Base-by-base conservation (phyloP, 345 rosid species). In the Garcia nutans region DNA sequence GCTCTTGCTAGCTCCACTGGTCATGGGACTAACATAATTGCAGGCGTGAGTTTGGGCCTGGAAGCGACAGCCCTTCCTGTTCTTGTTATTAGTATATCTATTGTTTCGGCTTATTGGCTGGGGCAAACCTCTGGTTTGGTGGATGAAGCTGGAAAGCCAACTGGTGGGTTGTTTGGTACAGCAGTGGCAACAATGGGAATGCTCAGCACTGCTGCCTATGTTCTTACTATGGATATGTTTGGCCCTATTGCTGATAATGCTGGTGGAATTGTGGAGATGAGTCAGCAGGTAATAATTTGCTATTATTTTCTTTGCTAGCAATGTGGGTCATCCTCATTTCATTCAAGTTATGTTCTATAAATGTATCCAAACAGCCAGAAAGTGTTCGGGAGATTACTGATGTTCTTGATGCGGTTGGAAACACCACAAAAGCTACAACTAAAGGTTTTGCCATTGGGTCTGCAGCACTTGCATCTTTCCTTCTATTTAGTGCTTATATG, bases 231-330 rank as follows among this genome's bases (percentile, higher is more conserved):
- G 99, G 99, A 96, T 87, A 96, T 96, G 99, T 96, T 96, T 85
- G 99, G 99, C 74, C 99, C 98, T 47, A 93, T 96, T 82, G 99
- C 99, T 77, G 99, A 96, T 86, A 96, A 96, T 81, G 99, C 98
- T 84, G 98, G 99, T 85, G 99, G 99, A 71, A 93, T 96, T 82
- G 99, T 96, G n/a, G 99, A 96, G 93, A 96, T 96, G 99, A 93
- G 97, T 86, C 97, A 93, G 83, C 99, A 96, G 97, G 99, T 96
- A 85, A 86, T 19, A 49, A 23, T 77, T 71, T 28, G 20, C 74
- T 41, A 24, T 68, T 72, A 59, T 24, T 64, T 45, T 47, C 74
- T 62, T 50, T 71, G 1, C 17, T 58, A 56, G 60, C 57, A 20
- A n/a, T 45, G 44, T 49, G 61, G 59, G 6, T 66, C 31, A 57